Evolutionary conservation across 352 stramenopile species (phyloP).

Genomic region (Hyaloperonospora brassicae): DNA sequence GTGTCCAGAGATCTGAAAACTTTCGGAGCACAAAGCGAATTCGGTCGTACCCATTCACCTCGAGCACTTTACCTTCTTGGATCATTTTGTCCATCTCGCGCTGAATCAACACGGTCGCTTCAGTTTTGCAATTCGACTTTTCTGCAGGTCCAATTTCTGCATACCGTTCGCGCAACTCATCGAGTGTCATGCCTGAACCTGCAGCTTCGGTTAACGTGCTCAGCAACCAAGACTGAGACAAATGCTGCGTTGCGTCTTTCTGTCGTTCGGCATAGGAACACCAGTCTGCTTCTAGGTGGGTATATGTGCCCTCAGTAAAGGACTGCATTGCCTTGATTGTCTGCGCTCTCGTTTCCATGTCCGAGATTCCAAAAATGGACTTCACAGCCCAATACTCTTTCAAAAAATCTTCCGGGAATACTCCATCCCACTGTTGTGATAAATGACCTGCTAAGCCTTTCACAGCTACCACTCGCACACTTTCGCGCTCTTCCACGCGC

Average conservation of each 20-base stretch:
- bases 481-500: conserved; percentile 11
- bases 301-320: conserved; percentile 27
- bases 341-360: conserved; percentile 14
- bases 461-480: conserved; percentile 34
- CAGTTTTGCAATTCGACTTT: conserved; percentile 1
- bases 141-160: conserved; percentile 10
- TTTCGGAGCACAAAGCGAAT: conserved; percentile 43
- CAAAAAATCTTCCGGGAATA: conserved; percentile 57
- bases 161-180: conserved; percentile 21
- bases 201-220: conserved; percentile 15
- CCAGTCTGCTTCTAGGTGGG: conserved; percentile 1
- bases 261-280: conserved; percentile 6
- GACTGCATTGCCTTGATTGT: conserved; percentile 31
- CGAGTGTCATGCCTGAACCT: conserved; percentile 16
- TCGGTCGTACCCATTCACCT: conserved; percentile 58
- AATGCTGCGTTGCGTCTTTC: conserved; percentile 5
- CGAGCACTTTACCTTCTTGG: conserved; percentile 31
- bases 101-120: conserved; percentile 17
- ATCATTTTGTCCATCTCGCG: conserved; percentile 33
- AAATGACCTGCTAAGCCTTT: conserved; percentile 69
- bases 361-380: conserved; percentile 31
- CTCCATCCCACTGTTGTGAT: conserved; percentile 35
- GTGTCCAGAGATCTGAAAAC: conserved; percentile 45
- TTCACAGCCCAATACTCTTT: conserved; percentile 70
- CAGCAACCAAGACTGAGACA: conserved; percentile 18